phyloP scores from a whole-genome alignment of 345 rosid genomes.

The Pistacia vera region DNA sequence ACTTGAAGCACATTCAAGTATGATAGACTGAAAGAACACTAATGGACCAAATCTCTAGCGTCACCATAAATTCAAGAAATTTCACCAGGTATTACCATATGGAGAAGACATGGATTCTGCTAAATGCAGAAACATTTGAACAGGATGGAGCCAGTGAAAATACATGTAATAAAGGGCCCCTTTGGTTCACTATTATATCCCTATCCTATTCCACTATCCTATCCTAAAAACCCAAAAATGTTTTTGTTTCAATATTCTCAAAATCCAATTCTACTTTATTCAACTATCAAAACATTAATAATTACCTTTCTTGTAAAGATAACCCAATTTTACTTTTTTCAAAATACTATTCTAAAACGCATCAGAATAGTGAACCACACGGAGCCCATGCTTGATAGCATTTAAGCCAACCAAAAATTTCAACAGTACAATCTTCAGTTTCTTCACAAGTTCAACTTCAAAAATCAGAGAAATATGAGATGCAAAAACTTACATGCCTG shows the following conservation, averaged over 20 bases:
- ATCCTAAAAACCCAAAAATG: too few species aligned
- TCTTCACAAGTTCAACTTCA: neutral
- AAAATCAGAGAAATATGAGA: slow-evolving; percentile 1
- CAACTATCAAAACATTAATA: too few species aligned
- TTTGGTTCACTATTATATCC: too few species aligned
- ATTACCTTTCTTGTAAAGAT: too few species aligned
- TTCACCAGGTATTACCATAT: neutral
- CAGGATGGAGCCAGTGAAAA: neutral
- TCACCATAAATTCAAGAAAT: neutral
- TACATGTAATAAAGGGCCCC: neutral
- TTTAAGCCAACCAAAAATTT: neutral
- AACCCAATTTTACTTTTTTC: too few species aligned
- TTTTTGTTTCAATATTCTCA: too few species aligned
- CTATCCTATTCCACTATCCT: too few species aligned
- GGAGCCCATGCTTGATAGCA: neutral
- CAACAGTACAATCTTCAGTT: neutral
- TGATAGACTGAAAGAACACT: neutral
- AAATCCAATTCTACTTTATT: too few species aligned
- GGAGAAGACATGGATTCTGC: neutral
- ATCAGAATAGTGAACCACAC: too few species aligned
- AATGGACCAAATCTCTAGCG: neutral
- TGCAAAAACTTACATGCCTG: slow-evolving; percentile 74
- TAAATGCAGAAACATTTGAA: neutral
- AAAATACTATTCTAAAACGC: too few species aligned
- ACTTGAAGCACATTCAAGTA: neutral